Evolutionary conservation across 2,329 filamentous ascomycete species (phyloP).

Genomic region (Huntiella savannae): DNA sequence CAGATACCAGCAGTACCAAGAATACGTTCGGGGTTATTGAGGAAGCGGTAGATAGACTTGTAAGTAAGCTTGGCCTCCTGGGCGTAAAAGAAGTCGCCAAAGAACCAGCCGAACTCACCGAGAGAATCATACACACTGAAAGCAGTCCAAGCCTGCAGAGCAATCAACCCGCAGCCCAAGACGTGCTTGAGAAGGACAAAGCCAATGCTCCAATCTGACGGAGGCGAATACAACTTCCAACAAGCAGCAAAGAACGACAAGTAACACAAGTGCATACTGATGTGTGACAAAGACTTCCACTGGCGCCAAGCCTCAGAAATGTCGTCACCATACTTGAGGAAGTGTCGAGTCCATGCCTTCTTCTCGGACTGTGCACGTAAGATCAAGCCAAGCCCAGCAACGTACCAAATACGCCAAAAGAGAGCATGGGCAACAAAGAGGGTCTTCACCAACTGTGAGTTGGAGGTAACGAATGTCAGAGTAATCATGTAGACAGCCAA

Average conservation of each 20-base stretch:
- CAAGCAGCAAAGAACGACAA: constrained; percentile 74
- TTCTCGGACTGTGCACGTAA: constrained; percentile 70
- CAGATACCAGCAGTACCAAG: constrained; percentile 88
- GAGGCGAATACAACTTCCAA: constrained; percentile 92
- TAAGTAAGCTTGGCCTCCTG: constrained; percentile 78
- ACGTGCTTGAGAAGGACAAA: constrained; percentile 74
- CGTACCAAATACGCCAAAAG: constrained; percentile 80
- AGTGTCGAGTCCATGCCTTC: constrained; percentile 94
- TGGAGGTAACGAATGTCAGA: constrained; percentile 58
- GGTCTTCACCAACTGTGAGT: constrained; percentile 53
- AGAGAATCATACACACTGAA: constrained; percentile 87
- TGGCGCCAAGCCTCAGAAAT: constrained; percentile 87
- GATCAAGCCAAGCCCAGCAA: constrained; percentile 67
- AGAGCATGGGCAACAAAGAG: constrained; percentile 68
- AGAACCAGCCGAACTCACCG: constrained; percentile 98
- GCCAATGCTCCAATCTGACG: constrained; percentile 72
- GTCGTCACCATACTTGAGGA: constrained; percentile 87
- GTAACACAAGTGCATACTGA: constrained; percentile 82
- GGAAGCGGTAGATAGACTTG: constrained; percentile 89
- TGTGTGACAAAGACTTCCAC: constrained; percentile 90
- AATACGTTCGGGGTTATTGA: constrained; percentile 93
- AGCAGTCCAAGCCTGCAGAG: constrained; percentile 81
- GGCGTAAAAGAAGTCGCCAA: constrained; percentile 96
- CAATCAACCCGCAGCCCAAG: constrained; percentile 59
- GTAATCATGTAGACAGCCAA: constrained; percentile 56